Conservation (phyloP, 2,329 filamentous ascomycete genomes). For the Colletotrichum endophyticum region DNA sequence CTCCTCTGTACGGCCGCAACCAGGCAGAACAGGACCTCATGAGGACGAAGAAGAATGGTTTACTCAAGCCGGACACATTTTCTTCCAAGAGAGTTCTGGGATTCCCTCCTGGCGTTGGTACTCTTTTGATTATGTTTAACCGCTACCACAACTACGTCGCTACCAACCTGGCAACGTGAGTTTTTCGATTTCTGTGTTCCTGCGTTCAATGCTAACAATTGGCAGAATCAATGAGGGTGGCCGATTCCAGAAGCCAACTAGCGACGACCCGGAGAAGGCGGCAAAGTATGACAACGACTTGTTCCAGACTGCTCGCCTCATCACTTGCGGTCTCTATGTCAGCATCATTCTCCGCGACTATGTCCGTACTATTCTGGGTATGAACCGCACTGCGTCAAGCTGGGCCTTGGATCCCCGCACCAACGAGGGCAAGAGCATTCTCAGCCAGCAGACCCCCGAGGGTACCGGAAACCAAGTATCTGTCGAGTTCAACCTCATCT, state of each 20-base stretch:
- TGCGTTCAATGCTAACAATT: slow-evolving; percentile 18
- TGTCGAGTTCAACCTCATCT: slow-evolving; percentile 40
- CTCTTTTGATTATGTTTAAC: slow-evolving; percentile 59
- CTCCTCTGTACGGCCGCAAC: slow-evolving; percentile 58
- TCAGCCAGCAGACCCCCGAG: slow-evolving; percentile 32
- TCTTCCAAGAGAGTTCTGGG: slow-evolving; percentile 54
- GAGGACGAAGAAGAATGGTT: slow-evolving; percentile 52
- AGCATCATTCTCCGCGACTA: slow-evolving; percentile 51
- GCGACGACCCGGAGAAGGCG: slow-evolving; percentile 28
- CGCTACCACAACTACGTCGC: slow-evolving; percentile 29
- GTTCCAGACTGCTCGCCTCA: slow-evolving; percentile 42
- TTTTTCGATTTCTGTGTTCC: neutral
- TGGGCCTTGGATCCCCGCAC: slow-evolving; percentile 54
- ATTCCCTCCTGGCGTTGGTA: slow-evolving; percentile 59
- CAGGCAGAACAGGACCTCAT: slow-evolving; percentile 53
- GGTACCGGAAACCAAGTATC: slow-evolving; percentile 38
- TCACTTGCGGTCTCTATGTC: slow-evolving; percentile 62
- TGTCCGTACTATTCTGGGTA: slow-evolving; percentile 39
- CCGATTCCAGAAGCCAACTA: slow-evolving; percentile 32
- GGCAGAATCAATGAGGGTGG: slow-evolving; percentile 45
- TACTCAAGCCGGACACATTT: slow-evolving; percentile 59
- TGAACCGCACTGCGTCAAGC: slow-evolving; percentile 49
- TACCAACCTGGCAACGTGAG: slow-evolving; percentile 21
- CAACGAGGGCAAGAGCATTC: slow-evolving; percentile 26
- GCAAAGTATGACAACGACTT: slow-evolving; percentile 41